phyloP scores from a whole-genome alignment of 306 rosid genomes.

The Rubus idaeus region DNA sequence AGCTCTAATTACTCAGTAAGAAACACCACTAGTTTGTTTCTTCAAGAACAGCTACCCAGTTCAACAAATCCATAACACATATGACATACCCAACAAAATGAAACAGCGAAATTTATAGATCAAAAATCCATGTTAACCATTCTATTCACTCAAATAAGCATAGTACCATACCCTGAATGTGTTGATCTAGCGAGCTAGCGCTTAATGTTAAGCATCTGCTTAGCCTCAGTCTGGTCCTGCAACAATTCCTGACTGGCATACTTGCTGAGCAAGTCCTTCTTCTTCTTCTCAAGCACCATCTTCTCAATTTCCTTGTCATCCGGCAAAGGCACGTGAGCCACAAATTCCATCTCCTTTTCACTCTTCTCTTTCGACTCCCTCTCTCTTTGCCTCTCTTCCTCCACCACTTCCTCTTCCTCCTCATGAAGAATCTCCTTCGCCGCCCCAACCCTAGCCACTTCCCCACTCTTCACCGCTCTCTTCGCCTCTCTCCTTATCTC shows the following conservation, averaged over 20 bases:
- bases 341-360: slow-evolving; percentile 64
- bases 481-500: slow-evolving; percentile 76
- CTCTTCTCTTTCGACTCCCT: slow-evolving; percentile 40
- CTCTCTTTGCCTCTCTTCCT: slow-evolving; percentile 62
- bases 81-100: not conserved
- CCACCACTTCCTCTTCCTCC: slow-evolving; percentile 86
- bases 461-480: slow-evolving; percentile 82
- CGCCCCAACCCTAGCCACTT: slow-evolving; percentile 52
- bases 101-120: not conserved
- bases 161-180: not conserved
- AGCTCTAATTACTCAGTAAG: too few relatives aligned
- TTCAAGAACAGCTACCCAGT: not conserved
- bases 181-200: slow-evolving; percentile 21
- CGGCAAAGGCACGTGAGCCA: slow-evolving; percentile 87
- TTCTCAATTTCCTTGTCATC: slow-evolving; percentile 87
- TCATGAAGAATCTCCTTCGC: slow-evolving; percentile 63
- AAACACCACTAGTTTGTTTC: not conserved
- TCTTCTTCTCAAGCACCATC: slow-evolving; percentile 95
- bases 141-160: not conserved
- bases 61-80: not conserved
- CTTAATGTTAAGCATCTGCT: slow-evolving; percentile 80
- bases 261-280: slow-evolving; percentile 68
- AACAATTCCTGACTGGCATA: slow-evolving; percentile 62
- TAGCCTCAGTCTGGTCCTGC: slow-evolving; percentile 78
- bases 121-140: not conserved